A percentile compares a stretch with the other conserved stretches of the same genome.
Evolutionary conservation across 768 basidiomycete genomes (phyloP).

Genomic region (Pulveroboletus sp.): DNA sequence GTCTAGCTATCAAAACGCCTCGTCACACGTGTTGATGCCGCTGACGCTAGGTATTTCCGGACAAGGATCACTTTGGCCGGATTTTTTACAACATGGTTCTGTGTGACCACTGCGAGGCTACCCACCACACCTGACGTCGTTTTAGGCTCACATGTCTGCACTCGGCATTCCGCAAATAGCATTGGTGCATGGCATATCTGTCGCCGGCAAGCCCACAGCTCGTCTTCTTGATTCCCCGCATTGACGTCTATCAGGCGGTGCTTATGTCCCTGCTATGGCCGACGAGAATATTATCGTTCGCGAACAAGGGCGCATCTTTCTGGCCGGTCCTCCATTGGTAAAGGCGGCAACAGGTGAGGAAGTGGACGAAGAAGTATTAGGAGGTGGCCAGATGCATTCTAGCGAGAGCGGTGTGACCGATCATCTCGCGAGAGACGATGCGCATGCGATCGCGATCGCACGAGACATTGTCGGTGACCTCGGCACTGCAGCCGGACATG

Average conservation of each 20-base stretch:
- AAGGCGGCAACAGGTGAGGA: constrained; percentile 93
- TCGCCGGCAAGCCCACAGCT: constrained; percentile 55
- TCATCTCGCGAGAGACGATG: constrained; percentile 81
- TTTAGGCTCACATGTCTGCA: constrained; percentile 88
- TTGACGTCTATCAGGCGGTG: constrained; percentile 55
- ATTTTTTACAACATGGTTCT: constrained; percentile 96
- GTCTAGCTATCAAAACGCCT: neutral
- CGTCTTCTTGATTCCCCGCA: constrained; percentile 1
- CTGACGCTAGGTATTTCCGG: constrained; percentile 70
- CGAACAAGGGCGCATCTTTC: constrained; percentile 90
- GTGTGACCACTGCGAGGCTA: constrained; percentile 1
- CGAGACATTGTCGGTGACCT: constrained; percentile 76
- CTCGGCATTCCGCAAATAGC: constrained; percentile 89
- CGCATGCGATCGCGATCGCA: constrained; percentile 80
- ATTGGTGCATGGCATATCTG: constrained; percentile 91
- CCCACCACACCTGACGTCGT: constrained; percentile 8
- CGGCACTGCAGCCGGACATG: constrained; percentile 56
- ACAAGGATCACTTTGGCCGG: constrained; percentile 92
- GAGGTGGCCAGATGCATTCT: constrained; percentile 90
- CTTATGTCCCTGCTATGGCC: constrained; percentile 95
- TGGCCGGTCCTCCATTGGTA: constrained; percentile 92
- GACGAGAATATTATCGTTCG: constrained; percentile 91
- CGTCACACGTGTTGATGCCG: neutral
- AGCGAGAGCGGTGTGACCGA: constrained; percentile 90
- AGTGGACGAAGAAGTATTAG: constrained; percentile 89